Evolutionary conservation across 2,329 filamentous ascomycete genomes (phyloP), one percentile per base, ranked within the genome.

Genomic region (Verticillium tricorpus): DNA sequence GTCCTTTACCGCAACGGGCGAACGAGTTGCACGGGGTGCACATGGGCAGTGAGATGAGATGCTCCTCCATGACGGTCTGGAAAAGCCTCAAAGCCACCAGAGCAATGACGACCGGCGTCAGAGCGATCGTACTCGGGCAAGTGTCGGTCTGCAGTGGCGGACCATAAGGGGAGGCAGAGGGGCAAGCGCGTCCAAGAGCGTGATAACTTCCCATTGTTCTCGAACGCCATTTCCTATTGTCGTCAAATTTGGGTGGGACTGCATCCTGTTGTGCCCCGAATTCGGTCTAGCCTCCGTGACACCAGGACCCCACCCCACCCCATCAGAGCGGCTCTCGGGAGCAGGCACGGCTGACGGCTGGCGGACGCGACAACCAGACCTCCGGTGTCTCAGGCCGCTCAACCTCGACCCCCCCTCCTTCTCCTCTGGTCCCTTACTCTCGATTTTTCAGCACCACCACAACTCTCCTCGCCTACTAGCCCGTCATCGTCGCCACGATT

Each of bases 201-300:
- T 28, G 11, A 55, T 11, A 31, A 19, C 45, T 57, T 59, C 50
- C 28, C 34, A 64, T 64, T 65, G 57, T 62, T 32, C 45, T 15
- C 39, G 50, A 14, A n/a, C 2, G 17, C 32, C 5, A 12, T 17
- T 58, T 58, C 40, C 57, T 40, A 65, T 65, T 65, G 62, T 65
- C 62, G 62, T 63, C 57, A 22, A 58, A 8, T n/a, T 45, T 32
- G 11, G 59, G 35, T 57, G 55, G 54, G 55, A 32, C 22, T 14
- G 15, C 52, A 35, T 28, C 31, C 59, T 45, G 61, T 61, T 64
- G 52, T 59, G 22, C 54, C 32, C 60, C 56, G 9, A 32, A 40
- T 39, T 2, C 14, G 59, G 34, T 6, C 22, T 60, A 60, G 59
- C 58, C 25, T 14, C 39, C 40, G 58, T 14, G 25, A n/a, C 28